Conservation (phyloP, 2,329 filamentous ascomycete genomes). For the Rutstroemia sp. region DNA sequence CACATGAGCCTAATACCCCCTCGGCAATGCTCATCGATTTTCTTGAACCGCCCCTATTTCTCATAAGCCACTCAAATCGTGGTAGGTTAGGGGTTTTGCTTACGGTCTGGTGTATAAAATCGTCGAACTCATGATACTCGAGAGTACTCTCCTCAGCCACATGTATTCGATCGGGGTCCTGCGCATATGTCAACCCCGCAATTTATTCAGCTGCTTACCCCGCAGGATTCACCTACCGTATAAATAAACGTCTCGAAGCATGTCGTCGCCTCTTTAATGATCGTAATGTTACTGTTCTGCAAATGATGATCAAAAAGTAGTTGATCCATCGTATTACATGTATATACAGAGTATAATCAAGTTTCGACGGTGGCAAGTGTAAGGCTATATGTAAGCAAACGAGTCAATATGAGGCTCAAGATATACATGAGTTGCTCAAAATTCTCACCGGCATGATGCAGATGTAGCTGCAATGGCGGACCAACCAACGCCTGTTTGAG, state of each 20-base stretch:
- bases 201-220: background rate
- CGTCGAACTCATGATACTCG: background rate
- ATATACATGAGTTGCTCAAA: too few relatives aligned
- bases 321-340: background rate
- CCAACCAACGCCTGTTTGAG: too few relatives aligned
- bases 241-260: background rate
- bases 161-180: background rate
- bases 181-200: background rate
- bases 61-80: background rate
- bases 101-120: background rate
- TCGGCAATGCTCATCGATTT: background rate
- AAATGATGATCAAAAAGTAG: background rate
- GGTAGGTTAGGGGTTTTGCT: background rate
- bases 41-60: background rate
- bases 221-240: background rate
- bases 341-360: too few relatives aligned
- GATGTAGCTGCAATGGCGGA: too few relatives aligned
- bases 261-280: background rate
- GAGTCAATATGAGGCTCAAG: too few relatives aligned
- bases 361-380: too few relatives aligned
- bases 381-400: too few relatives aligned
- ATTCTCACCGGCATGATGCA: too few relatives aligned
- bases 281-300: background rate
- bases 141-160: background rate
- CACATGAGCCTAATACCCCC: background rate